Base-by-base conservation (phyloP, 2,329 filamentous ascomycete genomes). In the Cladophialophora chaetospira region DNA sequence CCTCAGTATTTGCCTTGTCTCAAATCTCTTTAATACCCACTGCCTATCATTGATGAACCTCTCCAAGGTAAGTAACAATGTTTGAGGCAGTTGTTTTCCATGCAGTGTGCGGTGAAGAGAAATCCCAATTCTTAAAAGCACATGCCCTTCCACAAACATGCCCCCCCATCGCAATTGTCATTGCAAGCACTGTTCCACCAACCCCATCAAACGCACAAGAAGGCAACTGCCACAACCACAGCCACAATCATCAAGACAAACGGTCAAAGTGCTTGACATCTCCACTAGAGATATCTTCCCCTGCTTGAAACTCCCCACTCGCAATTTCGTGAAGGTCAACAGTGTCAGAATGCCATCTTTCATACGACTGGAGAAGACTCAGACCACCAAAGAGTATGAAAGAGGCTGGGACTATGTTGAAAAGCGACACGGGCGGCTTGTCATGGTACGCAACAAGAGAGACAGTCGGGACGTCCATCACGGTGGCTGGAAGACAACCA, bases 161-260 rank as follows among this genome's bases (percentile, higher is more conserved):
- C 13, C 35, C 4, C 35, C 48, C 36, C 48, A 51, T 15, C 35
- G 25, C 13, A 28, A 51, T 51, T 42, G 48, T 11, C 48, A 51
- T 43, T 51, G 36, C 48, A 38, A 26, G 23, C n/a, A n/a, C 10
- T 51, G 48, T 51, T 51, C 48, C 48, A 51, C 48, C 48, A 38
- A 23, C 13, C 10, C 48, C 25, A 51, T 33, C 48, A 51, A 51
- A 51, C 48, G 48, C 48, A 29, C 23, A 17, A 31, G 42, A 31
- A n/a, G 25, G 5, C 25, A 51, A 44, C 5, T 9, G 4, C 36
- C 36, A n/a, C 46, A 49, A 23, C 9, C 31, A 38, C 19, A 17
- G 33, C 23, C 19, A 11, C 33, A 28, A 28, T 29, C 33, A 42
- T 25, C 11, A 26, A n/a, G 35, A 31, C 48, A 51, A 51, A 51